Base-by-base conservation (phyloP, 805 yeast species). In the Komagataella kurtzmanii region DNA sequence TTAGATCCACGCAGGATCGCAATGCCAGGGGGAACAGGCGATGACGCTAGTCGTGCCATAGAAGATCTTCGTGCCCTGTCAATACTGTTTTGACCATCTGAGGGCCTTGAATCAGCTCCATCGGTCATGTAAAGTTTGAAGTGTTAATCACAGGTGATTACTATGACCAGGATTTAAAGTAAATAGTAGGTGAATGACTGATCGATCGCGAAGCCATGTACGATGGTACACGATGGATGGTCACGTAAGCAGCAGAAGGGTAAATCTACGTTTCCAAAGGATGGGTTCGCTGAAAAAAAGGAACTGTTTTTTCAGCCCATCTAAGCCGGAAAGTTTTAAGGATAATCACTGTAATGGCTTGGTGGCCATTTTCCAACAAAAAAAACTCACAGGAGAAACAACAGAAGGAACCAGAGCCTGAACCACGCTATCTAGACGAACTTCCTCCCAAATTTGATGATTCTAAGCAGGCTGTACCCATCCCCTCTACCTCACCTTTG, bases 401-500 rank as follows among this genome's bases (percentile, higher is more conserved):
- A 14, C 12, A 30, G 14, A 30, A 30, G 12, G 40, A 30, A 10
- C 14, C 40, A 30, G 40, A 5, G 14, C 40, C 40, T 10, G 40
- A 55, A 47, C 71, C 60, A 40, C 65, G 66, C 53, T 74, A 66
- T 52, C 60, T 77, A 24, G 81, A 77, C 49, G 81, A 76, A 54
- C 65, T 76, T 7, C 77, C 80, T 0, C 80, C 81, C 6, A 77
- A 75, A 56, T 75, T 75, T 54, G 76, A 72, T 51, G 55, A 50
- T 12, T 66, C 55, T 51, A 30, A 30, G 40, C 53, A 2, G 44
- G 24, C 36, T 17, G 17, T 40, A 10, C 48, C 52, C 12, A 59
- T 58, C 2, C 55, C 54, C 18, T 66, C 64, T 21, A 59, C 59
- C 44, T 60, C 65, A 14, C 64, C 65, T 64, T 65, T 68, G 17